These are phyloP conservation scores for Dimargaris verticillata DNA, from an alignment of 192 early-diverging fungal species.

Conservation along the genomic window DNA sequence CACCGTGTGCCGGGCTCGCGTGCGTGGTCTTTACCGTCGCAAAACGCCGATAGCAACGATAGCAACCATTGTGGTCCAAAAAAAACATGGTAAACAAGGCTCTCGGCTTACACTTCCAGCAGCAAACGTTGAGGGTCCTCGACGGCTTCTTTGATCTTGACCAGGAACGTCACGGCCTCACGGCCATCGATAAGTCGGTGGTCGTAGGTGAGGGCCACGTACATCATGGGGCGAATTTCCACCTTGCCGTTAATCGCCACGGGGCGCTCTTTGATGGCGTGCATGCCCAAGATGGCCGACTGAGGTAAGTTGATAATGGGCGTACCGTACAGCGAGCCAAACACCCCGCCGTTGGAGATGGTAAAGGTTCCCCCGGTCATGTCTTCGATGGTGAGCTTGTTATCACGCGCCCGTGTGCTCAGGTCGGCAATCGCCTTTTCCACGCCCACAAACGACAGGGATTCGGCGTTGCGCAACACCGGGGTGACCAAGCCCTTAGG, in stretches of 20 bases:
- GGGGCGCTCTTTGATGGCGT: conserved; percentile 91
- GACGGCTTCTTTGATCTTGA: conserved; percentile 88
- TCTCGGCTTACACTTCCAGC: conserved; percentile 53
- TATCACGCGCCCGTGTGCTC: conserved; percentile 79
- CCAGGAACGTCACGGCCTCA: conserved; percentile 96
- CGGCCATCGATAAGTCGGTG: conserved; percentile 97
- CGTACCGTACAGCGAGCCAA: conserved; percentile 91
- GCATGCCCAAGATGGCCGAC: conserved; percentile 95
- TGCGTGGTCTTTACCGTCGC: too few species aligned
- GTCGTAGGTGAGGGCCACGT: conserved; percentile 94
- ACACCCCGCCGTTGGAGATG: conserved; percentile 97
- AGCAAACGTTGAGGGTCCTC: conserved; percentile 91
- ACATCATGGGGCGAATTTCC: conserved; percentile 90
- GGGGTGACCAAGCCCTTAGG: conserved; percentile 98
- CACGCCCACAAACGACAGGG: conserved; percentile 69
- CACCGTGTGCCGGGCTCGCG: too few species aligned
- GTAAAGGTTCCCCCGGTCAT: conserved; percentile 98
- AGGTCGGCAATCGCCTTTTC: conserved; percentile 83
- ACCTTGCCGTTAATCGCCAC: conserved; percentile 87
- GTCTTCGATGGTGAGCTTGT: conserved; percentile 94
- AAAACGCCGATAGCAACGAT: too few species aligned
- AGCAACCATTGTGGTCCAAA: too few species aligned
- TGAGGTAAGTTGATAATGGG: conserved; percentile 98
- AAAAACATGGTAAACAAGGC: too few species aligned
- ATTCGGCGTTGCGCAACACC: conserved; percentile 81